A percentile compares a stretch with the other conserved stretches of the same genome.
phyloP scores from a whole-genome alignment of 2,329 filamentous ascomycete genomes.

The Didymella lethalis region DNA sequence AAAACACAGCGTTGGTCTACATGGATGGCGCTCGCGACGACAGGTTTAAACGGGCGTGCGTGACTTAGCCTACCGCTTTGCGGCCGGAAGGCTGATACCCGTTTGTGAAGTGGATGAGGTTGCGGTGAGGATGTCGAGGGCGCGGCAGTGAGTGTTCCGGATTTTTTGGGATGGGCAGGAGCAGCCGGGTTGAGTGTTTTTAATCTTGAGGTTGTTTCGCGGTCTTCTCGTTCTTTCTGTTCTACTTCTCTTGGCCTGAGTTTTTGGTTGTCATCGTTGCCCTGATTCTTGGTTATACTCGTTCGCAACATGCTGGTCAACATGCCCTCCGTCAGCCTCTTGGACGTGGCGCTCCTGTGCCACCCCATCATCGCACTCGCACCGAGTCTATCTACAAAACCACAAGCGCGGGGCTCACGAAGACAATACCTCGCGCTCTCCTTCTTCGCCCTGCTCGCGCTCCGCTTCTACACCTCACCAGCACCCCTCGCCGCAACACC shows the following conservation, averaged over 20 bases:
- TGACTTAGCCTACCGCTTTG: constrained; percentile 4
- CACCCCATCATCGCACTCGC: constrained; percentile 44
- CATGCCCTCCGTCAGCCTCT: constrained; percentile 1
- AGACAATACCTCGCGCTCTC: constrained; percentile 31
- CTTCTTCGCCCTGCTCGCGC: constrained; percentile 30
- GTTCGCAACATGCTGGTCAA: background rate
- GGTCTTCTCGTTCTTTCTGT: background rate
- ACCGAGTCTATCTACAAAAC: constrained; percentile 32
- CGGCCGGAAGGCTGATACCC: constrained; percentile 1
- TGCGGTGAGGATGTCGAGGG: constrained; percentile 5
- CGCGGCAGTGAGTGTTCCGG: constrained; percentile 19
- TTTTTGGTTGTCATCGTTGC: background rate
- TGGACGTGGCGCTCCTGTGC: constrained; percentile 43
- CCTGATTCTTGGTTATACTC: background rate
- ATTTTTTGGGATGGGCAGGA: constrained; percentile 16
- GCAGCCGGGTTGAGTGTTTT: constrained; percentile 5
- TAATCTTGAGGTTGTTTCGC: constrained; percentile 2
- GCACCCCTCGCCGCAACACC: background rate
- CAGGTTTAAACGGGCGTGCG: constrained; percentile 6
- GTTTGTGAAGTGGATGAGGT: background rate
- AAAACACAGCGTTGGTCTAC: constrained; percentile 1
- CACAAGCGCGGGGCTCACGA: constrained; percentile 9
- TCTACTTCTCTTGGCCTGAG: background rate
- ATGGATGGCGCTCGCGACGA: background rate
- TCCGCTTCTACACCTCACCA: constrained; percentile 25